These are phyloP conservation scores for Gonapodya sp. DNA, from an alignment of 192 early-diverging fungal genomes.

Conservation along the genomic window DNA sequence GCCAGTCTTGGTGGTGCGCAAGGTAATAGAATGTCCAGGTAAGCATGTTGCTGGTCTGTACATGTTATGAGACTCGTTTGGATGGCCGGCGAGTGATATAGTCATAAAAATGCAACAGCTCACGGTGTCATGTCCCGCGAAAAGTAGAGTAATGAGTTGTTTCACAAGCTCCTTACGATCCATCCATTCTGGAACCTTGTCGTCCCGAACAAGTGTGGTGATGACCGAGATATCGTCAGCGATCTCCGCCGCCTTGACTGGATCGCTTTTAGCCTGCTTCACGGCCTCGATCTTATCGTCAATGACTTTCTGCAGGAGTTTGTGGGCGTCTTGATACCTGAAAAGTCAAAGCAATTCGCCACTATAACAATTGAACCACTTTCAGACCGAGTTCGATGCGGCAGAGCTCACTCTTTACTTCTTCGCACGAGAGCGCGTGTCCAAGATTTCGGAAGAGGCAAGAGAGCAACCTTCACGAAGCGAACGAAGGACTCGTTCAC, in stretches of 20 bases:
- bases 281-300: neutral
- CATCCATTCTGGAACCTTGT: neutral
- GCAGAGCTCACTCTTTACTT: neutral
- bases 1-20: neutral
- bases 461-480: neutral
- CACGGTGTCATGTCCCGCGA: neutral
- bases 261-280: neutral
- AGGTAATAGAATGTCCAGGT: neutral
- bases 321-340: neutral
- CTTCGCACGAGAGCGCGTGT: neutral
- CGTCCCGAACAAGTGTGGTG: neutral
- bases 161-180: neutral
- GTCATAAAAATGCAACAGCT: neutral
- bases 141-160: neutral
- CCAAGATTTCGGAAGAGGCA: neutral
- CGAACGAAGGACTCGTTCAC: neutral
- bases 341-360: too few relatives aligned
- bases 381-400: too few relatives aligned
- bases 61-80: too few relatives aligned
- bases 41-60: neutral
- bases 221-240: neutral
- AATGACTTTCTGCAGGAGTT: neutral
- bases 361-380: too few relatives aligned
- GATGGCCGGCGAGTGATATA: too few relatives aligned
- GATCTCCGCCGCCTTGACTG: neutral